phyloP scores from a whole-genome alignment of 139 green algal species.

The Picochlorum sp. region DNA sequence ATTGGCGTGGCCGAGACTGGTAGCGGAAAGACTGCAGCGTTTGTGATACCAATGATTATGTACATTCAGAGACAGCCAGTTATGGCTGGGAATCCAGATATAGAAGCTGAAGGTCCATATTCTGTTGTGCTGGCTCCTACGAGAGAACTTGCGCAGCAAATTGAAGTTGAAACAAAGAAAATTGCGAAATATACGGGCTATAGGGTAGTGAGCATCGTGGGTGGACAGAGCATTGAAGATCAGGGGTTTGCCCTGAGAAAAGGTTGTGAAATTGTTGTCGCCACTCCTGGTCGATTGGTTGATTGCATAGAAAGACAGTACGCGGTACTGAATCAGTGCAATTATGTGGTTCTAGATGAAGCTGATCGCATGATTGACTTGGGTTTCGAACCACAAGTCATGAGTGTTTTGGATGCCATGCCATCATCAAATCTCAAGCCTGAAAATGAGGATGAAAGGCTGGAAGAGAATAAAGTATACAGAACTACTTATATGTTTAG shows the following conservation, averaged over 20 bases:
- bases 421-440: constrained; percentile 82
- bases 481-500: constrained; percentile 99
- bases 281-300: constrained; percentile 86
- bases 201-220: constrained; percentile 82
- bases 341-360: constrained; percentile 99
- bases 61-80: constrained; percentile 86
- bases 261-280: constrained; percentile 95
- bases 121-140: constrained; percentile 93
- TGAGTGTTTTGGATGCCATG: constrained; percentile 87
- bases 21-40: constrained; percentile 93
- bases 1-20: constrained; percentile 94
- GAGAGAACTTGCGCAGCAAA: constrained; percentile 84
- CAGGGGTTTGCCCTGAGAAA: constrained; percentile 78
- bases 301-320: constrained; percentile 93
- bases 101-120: constrained; percentile 79
- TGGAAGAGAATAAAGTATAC: constrained; percentile 63
- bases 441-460: constrained; percentile 56
- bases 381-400: constrained; percentile 95
- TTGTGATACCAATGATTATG: constrained; percentile 91
- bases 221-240: constrained; percentile 92
- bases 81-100: constrained; percentile 72
- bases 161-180: constrained; percentile 80
- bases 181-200: constrained; percentile 56
- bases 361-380: constrained; percentile 99
- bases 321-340: constrained; percentile 96